These are phyloP conservation scores for Hygrophorus russula DNA, from an alignment of 768 basidiomycete species.

Conservation along the genomic window DNA sequence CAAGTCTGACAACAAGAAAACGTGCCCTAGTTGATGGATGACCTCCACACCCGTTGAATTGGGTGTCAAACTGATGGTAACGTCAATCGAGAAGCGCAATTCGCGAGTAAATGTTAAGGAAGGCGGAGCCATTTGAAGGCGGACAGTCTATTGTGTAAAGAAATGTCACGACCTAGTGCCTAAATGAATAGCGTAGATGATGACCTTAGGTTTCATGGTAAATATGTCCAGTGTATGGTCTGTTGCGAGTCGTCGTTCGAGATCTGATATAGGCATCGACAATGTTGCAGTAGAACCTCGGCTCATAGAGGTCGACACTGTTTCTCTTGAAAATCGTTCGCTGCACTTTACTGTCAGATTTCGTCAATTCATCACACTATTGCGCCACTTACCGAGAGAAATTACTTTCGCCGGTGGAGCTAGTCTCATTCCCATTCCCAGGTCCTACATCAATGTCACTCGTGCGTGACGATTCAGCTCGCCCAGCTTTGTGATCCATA, in stretches of 20 bases:
- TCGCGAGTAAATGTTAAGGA: constrained; percentile 67
- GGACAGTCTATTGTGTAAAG: constrained; percentile 51
- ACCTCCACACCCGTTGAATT: constrained; percentile 64
- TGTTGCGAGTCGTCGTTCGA: constrained; percentile 73
- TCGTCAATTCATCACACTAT: neutral
- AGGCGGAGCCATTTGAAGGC: constrained; percentile 82
- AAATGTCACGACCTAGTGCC: constrained; percentile 2
- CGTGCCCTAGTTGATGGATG: constrained; percentile 63
- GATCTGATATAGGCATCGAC: constrained; percentile 53
- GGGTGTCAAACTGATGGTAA: constrained; percentile 68
- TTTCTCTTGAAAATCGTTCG: constrained; percentile 51
- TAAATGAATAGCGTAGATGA: constrained; percentile 1
- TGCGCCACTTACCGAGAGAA: constrained; percentile 40
- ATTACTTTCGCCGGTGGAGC: constrained; percentile 41
- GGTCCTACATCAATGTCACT: constrained; percentile 18
- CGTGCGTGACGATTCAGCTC: constrained; percentile 10
- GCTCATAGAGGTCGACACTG: constrained; percentile 41
- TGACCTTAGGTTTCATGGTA: constrained; percentile 86
- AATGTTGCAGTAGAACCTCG: constrained; percentile 40
- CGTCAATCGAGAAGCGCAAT: constrained; percentile 62
- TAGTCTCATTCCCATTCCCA: constrained; percentile 38
- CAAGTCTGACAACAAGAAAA: constrained; percentile 87
- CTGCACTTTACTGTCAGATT: constrained; percentile 19
- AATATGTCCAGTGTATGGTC: constrained; percentile 85
- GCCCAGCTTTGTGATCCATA: constrained; percentile 15